Base-by-base conservation (phyloP, 148 eudicot species). In the Rhododendron henanense region DNA sequence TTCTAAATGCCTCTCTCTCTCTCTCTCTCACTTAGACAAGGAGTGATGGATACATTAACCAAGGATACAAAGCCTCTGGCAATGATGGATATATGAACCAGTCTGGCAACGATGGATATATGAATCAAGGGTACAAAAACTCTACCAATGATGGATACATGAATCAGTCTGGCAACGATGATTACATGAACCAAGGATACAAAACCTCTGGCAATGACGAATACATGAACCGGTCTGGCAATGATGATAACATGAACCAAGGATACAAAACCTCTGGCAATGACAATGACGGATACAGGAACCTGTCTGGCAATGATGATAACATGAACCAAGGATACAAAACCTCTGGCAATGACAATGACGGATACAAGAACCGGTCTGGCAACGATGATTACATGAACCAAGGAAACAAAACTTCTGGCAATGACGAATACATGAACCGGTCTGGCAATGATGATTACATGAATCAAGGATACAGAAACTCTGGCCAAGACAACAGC, bases 221-320 rank as follows among this genome's bases (percentile, higher is more conserved):
- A 77, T 48, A 35, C 37, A 35, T 35, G 37, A 35, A 35, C 37
- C 37, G 37, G 37, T 35, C 89, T 79, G 91, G 47, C 45, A 89
- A 71, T 16, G 91, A 94, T 57, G 94, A 90, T 80, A 53, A 86
- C 50, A 74, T 89, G 53, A 87, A 78, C 82, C 92, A 90, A 84
- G 84, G 90, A 10, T 82, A 90, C 82, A 86, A 83, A 82, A 86
- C 84, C 91, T 86, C 90, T 79, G 90, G 48, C 79, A 1, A 35
- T 33, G 35, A 33, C 35, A 39, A 79, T 47, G 89, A 88, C 21
- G 90, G 86, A 71, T 11, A 31, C 71, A 57, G 87, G 63, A 81
- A 50, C 53, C 63, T 88, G 31, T 71, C 76, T 13, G 39, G 76
- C 76, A 90, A 67, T 23, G 91, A 94, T 51, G 95, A 88, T 77